phyloP scores from a whole-genome alignment of 129 eudicot genomes.

The Saposhnikovia divaricata region DNA sequence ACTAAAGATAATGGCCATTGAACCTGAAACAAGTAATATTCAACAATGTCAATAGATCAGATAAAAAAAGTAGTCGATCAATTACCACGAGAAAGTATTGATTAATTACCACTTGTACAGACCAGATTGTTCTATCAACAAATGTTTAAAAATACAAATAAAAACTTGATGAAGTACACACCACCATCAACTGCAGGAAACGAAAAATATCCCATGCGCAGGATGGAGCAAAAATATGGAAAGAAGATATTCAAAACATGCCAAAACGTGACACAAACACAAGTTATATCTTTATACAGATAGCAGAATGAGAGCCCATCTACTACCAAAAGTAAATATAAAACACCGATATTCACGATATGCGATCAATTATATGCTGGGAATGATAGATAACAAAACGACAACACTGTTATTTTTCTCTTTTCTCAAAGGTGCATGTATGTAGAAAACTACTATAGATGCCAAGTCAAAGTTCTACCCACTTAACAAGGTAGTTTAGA shows the following conservation, averaged over 20 bases:
- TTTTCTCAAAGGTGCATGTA: neutral
- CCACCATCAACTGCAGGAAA: neutral
- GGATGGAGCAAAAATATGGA: neutral
- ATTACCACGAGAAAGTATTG: neutral
- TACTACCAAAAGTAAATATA: neutral
- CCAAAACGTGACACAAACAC: neutral
- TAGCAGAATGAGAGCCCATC: neutral
- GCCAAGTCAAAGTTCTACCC: neutral
- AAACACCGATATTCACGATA: neutral
- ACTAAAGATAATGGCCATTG: slow-evolving; percentile 95
- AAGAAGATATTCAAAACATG: neutral
- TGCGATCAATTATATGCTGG: neutral
- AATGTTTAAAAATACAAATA: neutral
- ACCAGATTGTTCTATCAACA: neutral
- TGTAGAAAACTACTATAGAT: neutral
- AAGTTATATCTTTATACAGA: neutral
- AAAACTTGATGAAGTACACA: neutral
- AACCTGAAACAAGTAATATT: slow-evolving; percentile 44
- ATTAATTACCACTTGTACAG: neutral
- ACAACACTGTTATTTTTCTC: neutral
- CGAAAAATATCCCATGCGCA: neutral
- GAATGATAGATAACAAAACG: neutral
- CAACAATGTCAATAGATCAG: neutral
- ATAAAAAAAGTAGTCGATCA: neutral
- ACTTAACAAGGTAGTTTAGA: neutral